A percentile compares a stretch with the other conserved stretches of the same genome.
These are phyloP conservation scores for Kwoniella dendrophila DNA, from an alignment of 768 basidiomycete genomes.

Conservation along the genomic window DNA sequence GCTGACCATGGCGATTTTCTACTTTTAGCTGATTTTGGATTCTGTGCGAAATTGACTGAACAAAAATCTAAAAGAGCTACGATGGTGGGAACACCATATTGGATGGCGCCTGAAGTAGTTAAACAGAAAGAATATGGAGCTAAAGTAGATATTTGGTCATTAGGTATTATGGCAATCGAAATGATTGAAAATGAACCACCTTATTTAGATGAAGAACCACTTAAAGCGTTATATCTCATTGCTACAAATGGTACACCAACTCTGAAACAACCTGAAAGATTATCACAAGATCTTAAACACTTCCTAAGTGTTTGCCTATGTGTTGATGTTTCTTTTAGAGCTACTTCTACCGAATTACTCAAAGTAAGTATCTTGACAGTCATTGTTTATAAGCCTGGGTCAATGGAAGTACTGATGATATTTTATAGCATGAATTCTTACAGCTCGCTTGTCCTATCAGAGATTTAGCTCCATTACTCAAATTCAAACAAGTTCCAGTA, in stretches of 20 bases:
- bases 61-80: slow-evolving; percentile 97
- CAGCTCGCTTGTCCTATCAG: slow-evolving; percentile 80
- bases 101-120: slow-evolving; percentile 99
- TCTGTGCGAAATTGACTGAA: slow-evolving; percentile 93
- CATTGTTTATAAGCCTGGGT: too few relatives aligned
- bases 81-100: slow-evolving; percentile 98
- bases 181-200: slow-evolving; percentile 99
- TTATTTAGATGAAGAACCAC: slow-evolving; percentile 92
- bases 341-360: slow-evolving; percentile 63
- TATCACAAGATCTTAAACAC: slow-evolving; percentile 89
- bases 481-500: slow-evolving; percentile 55
- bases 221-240: slow-evolving; percentile 95
- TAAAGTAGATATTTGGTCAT: slow-evolving; percentile 96
- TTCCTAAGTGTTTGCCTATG: slow-evolving; percentile 98
- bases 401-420: too few relatives aligned
- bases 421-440: slow-evolving; percentile 94
- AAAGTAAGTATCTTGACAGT: slow-evolving; percentile 39
- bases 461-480: slow-evolving; percentile 80
- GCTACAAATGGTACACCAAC: slow-evolving; percentile 98
- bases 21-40: slow-evolving; percentile 83
- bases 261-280: slow-evolving; percentile 88
- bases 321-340: slow-evolving; percentile 91
- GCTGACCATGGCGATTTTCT: neutral
- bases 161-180: slow-evolving; percentile 87
- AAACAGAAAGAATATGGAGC: slow-evolving; percentile 97